Base-by-base conservation (phyloP, 768 basidiomycete species). In the Holtermannia corniformis region DNA sequence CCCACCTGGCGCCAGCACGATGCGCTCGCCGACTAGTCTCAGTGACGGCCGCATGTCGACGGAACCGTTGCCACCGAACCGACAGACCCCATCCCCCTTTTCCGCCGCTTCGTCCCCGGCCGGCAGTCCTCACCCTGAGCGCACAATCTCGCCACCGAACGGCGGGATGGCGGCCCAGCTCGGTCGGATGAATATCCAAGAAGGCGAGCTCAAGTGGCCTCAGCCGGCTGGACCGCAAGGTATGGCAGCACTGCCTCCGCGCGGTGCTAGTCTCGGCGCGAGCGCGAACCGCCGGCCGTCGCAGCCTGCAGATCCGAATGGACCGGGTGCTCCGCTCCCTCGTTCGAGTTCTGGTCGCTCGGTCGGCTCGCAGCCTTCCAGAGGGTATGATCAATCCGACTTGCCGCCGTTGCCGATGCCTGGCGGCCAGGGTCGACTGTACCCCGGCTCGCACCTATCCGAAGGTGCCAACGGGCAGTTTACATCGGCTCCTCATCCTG, bases 271-370 rank as follows among this genome's bases (percentile, higher is more conserved):
- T 55, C 47, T 68, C 21, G 32, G 32, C 16, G n/a, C 57, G 66
- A 24, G 24, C 48, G 12, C 45, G 60, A 43, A 48, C 54, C 3
- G 32, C 7, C 7, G 16, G 16, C 10, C 32, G 10, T 37, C 32
- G 32, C 32, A 37, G 32, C 32, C 32, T 37, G 32, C 58, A 56
- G 25, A 49, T n/a, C 25, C 27, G 3, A 37, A 49, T 23, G 16
- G 5, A 4, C 22, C 47, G 16, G 59, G 62, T 0, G 55, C 60
- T 3, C 52, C 32, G 5, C 32, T 68, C 26, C 66, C 63, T 26
- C 48, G 66, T n/a, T 68, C 66, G 14, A 44, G 55, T 1, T 65
- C 64, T 16, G 66, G 66, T 27, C 53, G 66, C 55, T 68, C 66
- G 5, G 58, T 63, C 12, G 55, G 56, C 22, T 68, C 66, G 4